A percentile compares a stretch with the other conserved stretches of the same genome.
phyloP scores from a whole-genome alignment of 805 yeast species.

The Scheffersomyces ergatensis region DNA sequence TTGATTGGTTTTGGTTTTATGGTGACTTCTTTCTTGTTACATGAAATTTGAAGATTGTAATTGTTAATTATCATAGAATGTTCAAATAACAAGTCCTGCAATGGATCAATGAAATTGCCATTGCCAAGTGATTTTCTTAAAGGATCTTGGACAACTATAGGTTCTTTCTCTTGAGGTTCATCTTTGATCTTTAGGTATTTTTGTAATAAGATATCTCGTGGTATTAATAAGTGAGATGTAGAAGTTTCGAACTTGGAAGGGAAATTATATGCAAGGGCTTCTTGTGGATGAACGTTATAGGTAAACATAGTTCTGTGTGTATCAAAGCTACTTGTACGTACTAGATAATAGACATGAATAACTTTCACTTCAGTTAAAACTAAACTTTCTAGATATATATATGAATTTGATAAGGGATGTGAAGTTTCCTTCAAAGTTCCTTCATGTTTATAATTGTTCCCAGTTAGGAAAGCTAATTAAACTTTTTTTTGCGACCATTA shows the following conservation, averaged over 20 bases:
- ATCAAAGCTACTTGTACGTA: background rate
- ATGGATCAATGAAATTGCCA: conserved; percentile 15
- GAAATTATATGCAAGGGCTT: conserved; percentile 12
- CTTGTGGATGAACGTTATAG: conserved; percentile 6
- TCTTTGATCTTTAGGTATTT: conserved; percentile 7
- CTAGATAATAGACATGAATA: too few species aligned
- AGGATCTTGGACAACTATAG: conserved; percentile 9
- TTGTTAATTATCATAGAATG: conserved; percentile 11
- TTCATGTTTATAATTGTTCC: background rate
- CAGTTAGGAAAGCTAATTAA: background rate
- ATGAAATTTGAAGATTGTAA: conserved; percentile 17
- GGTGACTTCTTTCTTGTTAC: conserved; percentile 1
- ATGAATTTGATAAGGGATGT: too few species aligned
- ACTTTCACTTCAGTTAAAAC: too few species aligned
- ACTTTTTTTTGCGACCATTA: too few species aligned
- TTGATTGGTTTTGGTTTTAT: background rate
- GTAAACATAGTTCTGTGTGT: background rate
- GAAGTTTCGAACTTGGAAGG: conserved; percentile 5
- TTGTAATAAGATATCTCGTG: conserved; percentile 1
- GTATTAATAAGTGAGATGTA: background rate
- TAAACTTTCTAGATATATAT: too few species aligned
- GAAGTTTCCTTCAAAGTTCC: too few species aligned
- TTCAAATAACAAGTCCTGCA: conserved; percentile 17
- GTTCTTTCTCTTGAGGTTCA: conserved; percentile 7
- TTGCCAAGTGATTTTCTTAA: background rate